These are phyloP conservation scores for Penicillium coffeae DNA, from an alignment of 495 filamentous ascomycete species.

Conservation along the genomic window DNA sequence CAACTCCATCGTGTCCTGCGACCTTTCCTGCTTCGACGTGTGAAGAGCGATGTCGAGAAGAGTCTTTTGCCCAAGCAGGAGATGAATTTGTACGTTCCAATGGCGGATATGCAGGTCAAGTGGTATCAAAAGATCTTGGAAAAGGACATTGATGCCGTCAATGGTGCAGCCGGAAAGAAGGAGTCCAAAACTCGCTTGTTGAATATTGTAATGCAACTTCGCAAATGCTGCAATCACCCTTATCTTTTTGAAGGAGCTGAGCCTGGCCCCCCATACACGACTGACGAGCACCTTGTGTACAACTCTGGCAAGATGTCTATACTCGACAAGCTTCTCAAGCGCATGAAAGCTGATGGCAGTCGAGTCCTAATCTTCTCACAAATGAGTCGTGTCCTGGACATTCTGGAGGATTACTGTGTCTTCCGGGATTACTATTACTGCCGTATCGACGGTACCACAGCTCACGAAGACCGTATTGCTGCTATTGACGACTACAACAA, in stretches of 20 bases:
- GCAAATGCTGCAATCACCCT: conserved; percentile 98
- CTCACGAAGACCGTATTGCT: conserved; percentile 95
- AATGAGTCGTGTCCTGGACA: conserved; percentile 96
- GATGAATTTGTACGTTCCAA: conserved; percentile 93
- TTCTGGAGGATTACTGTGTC: conserved; percentile 97
- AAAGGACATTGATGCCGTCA: conserved; percentile 98
- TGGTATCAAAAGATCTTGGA: conserved; percentile 99
- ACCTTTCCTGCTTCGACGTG: conserved; percentile 91
- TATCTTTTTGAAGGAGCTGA: conserved; percentile 98
- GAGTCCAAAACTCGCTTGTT: conserved; percentile 99
- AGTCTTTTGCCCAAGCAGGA: conserved; percentile 97
- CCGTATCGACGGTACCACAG: conserved; percentile 95
- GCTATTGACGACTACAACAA: conserved; percentile 99
- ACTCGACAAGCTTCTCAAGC: conserved; percentile 84
- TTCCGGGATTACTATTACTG: conserved; percentile 94
- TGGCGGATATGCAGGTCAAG: conserved; percentile 98
- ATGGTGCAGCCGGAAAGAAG: conserved; percentile 90
- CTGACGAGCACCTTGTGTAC: conserved; percentile 90
- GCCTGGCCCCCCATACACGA: conserved; percentile 95
- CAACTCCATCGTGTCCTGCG: conserved; percentile 91
- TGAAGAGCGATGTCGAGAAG: conserved; percentile 99
- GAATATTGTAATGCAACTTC: conserved; percentile 99
- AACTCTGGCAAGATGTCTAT: conserved; percentile 98
- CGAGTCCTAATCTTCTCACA: conserved; percentile 98
- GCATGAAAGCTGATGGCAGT: conserved; percentile 80